Conservation (phyloP, 1,284 basidiomycete genomes). For the Ganoderma lingzhi region DNA sequence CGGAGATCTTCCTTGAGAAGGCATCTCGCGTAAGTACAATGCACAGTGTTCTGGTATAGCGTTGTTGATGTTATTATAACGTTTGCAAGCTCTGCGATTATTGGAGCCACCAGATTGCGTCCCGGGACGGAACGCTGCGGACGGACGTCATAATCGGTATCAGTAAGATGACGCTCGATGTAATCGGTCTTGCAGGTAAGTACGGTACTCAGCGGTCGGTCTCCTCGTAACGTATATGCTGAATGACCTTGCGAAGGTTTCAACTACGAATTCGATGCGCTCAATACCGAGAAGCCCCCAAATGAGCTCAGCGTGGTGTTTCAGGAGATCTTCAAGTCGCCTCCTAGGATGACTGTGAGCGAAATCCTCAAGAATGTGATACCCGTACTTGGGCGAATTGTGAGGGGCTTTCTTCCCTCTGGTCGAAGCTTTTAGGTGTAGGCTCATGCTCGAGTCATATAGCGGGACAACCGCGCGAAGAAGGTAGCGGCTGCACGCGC, state of each 20-base stretch:
- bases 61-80: not conserved
- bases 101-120: constrained; percentile 31
- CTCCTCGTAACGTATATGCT: not conserved
- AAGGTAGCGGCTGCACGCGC: constrained; percentile 32
- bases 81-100: constrained; percentile 38
- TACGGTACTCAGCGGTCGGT: too few species aligned
- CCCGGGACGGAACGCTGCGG: constrained; percentile 19
- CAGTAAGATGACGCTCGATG: constrained; percentile 54
- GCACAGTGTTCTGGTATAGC: too few species aligned
- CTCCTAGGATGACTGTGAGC: constrained; percentile 6
- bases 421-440: not conserved
- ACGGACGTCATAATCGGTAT: constrained; percentile 51
- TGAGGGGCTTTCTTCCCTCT: constrained; percentile 10
- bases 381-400: constrained; percentile 25
- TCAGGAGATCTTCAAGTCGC: constrained; percentile 33
- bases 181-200: constrained; percentile 55
- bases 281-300: constrained; percentile 27
- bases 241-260: constrained; percentile 40
- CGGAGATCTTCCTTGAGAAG: constrained; percentile 63
- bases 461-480: constrained; percentile 10
- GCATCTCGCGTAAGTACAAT: constrained; percentile 48
- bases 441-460: not conserved
- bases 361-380: constrained; percentile 23
- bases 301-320: constrained; percentile 53
- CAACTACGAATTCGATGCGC: constrained; percentile 53